Conservation (phyloP, 1,284 basidiomycete genomes). For the Coniophora puteana region DNA sequence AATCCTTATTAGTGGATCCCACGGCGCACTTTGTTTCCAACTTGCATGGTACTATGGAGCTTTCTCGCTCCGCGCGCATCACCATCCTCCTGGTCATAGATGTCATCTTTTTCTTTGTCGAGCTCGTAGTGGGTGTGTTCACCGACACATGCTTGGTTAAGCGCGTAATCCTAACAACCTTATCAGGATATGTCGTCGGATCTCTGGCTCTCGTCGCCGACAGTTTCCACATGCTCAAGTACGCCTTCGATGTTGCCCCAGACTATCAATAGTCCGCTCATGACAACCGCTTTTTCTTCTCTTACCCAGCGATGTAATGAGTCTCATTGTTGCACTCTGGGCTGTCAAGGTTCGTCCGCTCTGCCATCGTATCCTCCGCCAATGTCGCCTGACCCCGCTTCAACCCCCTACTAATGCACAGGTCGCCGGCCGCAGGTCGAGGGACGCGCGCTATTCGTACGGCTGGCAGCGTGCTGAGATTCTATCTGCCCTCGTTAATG, state of each 20-base stretch:
- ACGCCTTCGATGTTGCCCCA: no score
- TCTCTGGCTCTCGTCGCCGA: conserved; percentile 74
- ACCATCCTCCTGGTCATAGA: conserved; percentile 3
- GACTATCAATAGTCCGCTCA: conserved; percentile 16
- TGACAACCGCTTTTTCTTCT: background rate
- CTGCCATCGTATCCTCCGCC: background rate
- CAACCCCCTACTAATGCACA: background rate
- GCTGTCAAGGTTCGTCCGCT: conserved; percentile 53
- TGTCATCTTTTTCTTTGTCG: conserved; percentile 3
- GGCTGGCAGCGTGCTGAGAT: conserved; percentile 81
- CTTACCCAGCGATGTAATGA: conserved; percentile 57
- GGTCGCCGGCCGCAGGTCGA: conserved; percentile 2
- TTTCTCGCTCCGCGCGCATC: conserved; percentile 5
- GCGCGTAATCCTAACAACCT: background rate
- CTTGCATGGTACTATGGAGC: background rate
- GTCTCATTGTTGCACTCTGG: conserved; percentile 71
- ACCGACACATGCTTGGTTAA: background rate
- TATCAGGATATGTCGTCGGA: conserved; percentile 61
- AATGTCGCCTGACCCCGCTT: background rate
- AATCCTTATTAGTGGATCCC: no score
- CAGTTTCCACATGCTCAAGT: conserved; percentile 76
- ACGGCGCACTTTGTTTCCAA: conserved; percentile 4
- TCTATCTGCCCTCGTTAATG: conserved; percentile 70
- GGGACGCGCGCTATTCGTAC: conserved; percentile 47
- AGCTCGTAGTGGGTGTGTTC: conserved; percentile 3